A percentile compares a stretch with the other conserved stretches of the same genome.
Conservation (phyloP, 192 early-diverging fungal species). For the Funneliformis geosporum region DNA sequence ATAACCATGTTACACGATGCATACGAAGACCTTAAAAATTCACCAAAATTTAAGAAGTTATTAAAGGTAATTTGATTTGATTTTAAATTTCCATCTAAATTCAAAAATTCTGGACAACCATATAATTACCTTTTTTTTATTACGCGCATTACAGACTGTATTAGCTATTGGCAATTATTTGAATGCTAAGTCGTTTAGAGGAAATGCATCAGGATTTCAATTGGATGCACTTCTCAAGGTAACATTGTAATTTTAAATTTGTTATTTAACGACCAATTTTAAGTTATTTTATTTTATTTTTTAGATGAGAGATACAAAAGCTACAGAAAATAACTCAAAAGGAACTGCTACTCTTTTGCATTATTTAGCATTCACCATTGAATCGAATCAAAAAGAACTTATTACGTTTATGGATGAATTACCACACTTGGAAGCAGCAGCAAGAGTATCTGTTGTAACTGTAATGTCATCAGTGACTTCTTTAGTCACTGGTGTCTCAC, state of each 20-base stretch:
- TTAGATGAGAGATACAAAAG: conserved; percentile 52
- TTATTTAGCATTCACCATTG: conserved; percentile 52
- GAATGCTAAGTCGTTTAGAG: conserved; percentile 55
- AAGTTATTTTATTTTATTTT: conserved; percentile 41
- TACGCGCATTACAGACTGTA: conserved; percentile 49
- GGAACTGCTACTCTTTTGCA: conserved; percentile 54
- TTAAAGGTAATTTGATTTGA: conserved; percentile 54
- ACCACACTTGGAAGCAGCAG: conserved; percentile 54
- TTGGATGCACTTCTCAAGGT: conserved; percentile 60
- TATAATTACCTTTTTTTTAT: too few relatives aligned
- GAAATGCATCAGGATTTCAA: conserved; percentile 60
- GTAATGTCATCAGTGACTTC: conserved; percentile 53
- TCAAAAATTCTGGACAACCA: neutral
- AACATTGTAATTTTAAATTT: neutral
- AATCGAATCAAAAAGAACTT: conserved; percentile 43
- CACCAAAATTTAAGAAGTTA: conserved; percentile 46
- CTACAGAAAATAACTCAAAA: conserved; percentile 44
- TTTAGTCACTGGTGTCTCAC: conserved; percentile 44
- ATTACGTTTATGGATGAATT: conserved; percentile 56
- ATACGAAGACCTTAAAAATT: conserved; percentile 47
- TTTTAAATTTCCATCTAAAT: neutral
- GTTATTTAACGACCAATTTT: neutral
- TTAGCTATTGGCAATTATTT: conserved; percentile 58
- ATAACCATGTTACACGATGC: conserved; percentile 50
- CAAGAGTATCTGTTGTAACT: conserved; percentile 50